Base-by-base conservation (phyloP, 176 grass and related monocot genomes). In the Phragmites australis region DNA sequence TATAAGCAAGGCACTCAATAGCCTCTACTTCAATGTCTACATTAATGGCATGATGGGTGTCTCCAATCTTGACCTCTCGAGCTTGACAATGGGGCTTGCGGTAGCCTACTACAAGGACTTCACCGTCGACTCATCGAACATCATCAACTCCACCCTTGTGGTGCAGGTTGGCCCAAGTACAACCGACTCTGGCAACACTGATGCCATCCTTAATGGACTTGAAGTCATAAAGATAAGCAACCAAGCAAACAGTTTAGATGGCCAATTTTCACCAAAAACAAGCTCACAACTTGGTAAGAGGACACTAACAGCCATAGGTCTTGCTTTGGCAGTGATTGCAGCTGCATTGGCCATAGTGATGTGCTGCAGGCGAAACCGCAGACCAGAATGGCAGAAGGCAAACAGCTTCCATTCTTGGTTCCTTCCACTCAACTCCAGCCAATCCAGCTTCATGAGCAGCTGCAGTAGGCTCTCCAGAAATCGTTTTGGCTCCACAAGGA, bases 171-270 rank as follows among this genome's bases (percentile, higher is more conserved):
- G 94, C 9, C 85, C 85, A 40, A 18, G 67, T 39, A 82, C 47
- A 61, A 72, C 87, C 18, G 85, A 79, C 56, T 76, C 87, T 0
- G 74, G 89, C 14, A 65, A 78, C 45, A 75, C 85, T 49, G 87
- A 97, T 44, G 94, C 94, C 34, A 97, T 97, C 56, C 89, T 97
- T 44, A 97, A 97, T 68, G 94, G 94, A 65, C 85, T 97, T 63
- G 91, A 97, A 78, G 72, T 97, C 58, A 97, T 97, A 82, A 94
- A 97, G 85, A 94, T 97, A 87, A 97, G 89, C 81, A 97, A 94
- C 81, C 52, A 66, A 74, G 94, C 80, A 32, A 85, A 82, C 74
- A 97, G 94, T 84, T 80, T 94, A 75, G 91, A 97, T 79, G 91
- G 94, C 6, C 60, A 81, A 14, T 97, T 92, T 65, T 87, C 87